These are phyloP conservation scores for Pisolithus orientalis DNA, from an alignment of 768 basidiomycete species.

Conservation along the genomic window DNA sequence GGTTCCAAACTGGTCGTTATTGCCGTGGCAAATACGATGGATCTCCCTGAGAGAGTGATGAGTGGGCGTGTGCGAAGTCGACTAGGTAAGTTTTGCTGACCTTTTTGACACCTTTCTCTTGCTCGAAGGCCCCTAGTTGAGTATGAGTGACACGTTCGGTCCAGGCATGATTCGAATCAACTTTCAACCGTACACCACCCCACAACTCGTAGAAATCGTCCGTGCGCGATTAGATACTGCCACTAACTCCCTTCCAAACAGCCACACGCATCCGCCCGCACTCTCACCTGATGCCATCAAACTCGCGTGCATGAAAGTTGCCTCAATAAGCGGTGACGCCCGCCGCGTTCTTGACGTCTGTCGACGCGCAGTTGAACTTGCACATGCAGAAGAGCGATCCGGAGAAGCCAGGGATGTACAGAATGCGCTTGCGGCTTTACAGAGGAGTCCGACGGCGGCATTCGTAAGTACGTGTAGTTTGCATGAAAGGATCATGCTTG, in stretches of 20 bases:
- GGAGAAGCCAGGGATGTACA: slow-evolving; percentile 69
- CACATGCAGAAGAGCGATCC: slow-evolving; percentile 41
- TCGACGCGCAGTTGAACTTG: slow-evolving; percentile 84
- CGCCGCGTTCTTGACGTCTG: slow-evolving; percentile 90
- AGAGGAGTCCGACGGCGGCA: slow-evolving; percentile 84
- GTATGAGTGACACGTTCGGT: background rate
- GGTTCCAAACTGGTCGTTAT: slow-evolving; percentile 89
- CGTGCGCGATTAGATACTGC: slow-evolving; percentile 68
- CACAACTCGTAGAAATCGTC: slow-evolving; percentile 80
- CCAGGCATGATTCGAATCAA: slow-evolving; percentile 87
- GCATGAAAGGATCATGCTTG: slow-evolving; percentile 86
- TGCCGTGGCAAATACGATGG: slow-evolving; percentile 98
- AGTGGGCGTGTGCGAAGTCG: slow-evolving; percentile 88
- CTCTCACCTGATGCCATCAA: slow-evolving; percentile 69
- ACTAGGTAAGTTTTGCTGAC: slow-evolving; percentile 50
- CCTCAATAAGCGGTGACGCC: slow-evolving; percentile 87
- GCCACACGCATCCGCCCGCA: slow-evolving; percentile 37
- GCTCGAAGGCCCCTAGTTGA: background rate
- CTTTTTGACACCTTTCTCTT: background rate
- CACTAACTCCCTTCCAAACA: slow-evolving; percentile 40
- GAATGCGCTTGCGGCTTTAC: slow-evolving; percentile 78
- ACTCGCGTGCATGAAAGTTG: slow-evolving; percentile 76
- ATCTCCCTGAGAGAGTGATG: slow-evolving; percentile 92
- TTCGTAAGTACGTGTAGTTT: slow-evolving; percentile 79
- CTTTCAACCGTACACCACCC: slow-evolving; percentile 81